phyloP scores from a whole-genome alignment of 805 yeast species.

The Wickerhamiella brachini region DNA sequence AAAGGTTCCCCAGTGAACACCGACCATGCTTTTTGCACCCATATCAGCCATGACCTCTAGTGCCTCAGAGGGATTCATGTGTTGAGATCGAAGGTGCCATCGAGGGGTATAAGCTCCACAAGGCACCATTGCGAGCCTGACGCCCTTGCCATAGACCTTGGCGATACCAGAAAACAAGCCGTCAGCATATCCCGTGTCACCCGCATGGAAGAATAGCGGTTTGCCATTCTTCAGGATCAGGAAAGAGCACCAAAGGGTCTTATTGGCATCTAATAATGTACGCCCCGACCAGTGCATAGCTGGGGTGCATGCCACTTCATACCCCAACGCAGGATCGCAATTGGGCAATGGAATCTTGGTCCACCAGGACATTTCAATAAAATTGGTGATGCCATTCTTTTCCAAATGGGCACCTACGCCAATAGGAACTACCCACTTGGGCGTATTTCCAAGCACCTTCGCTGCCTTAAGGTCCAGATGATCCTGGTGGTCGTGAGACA shows the following conservation, averaged over 20 bases:
- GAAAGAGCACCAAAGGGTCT: constrained; percentile 81
- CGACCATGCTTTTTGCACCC: constrained; percentile 49
- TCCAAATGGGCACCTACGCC: constrained; percentile 56
- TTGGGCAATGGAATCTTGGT: constrained; percentile 38
- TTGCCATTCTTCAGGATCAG: constrained; percentile 49
- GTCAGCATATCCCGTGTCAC: constrained; percentile 82
- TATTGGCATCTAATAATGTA: constrained; percentile 62
- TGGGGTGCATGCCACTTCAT: constrained; percentile 78
- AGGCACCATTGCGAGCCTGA: constrained; percentile 61
- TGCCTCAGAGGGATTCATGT: constrained; percentile 71
- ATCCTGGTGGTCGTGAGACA: constrained; percentile 93
- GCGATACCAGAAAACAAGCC: constrained; percentile 61
- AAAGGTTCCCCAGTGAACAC: constrained; percentile 96
- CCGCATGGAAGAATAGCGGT: constrained; percentile 78
- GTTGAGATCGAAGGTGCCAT: constrained; percentile 88
- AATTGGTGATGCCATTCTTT: constrained; percentile 43
- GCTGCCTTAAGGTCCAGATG: constrained; percentile 64
- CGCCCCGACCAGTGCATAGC: constrained; percentile 94
- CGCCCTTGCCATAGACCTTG: constrained; percentile 38
- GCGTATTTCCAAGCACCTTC: constrained; percentile 37
- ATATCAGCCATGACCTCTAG: constrained; percentile 51
- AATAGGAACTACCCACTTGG: constrained; percentile 76
- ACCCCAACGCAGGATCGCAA: constrained; percentile 32
- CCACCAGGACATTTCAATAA: constrained; percentile 90
- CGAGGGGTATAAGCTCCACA: constrained; percentile 92